A percentile compares a stretch with the other conserved stretches of the same genome.
These are phyloP conservation scores for Allantophomopsis lycopodina DNA, from an alignment of 2,329 filamentous ascomycete genomes.

Conservation along the genomic window DNA sequence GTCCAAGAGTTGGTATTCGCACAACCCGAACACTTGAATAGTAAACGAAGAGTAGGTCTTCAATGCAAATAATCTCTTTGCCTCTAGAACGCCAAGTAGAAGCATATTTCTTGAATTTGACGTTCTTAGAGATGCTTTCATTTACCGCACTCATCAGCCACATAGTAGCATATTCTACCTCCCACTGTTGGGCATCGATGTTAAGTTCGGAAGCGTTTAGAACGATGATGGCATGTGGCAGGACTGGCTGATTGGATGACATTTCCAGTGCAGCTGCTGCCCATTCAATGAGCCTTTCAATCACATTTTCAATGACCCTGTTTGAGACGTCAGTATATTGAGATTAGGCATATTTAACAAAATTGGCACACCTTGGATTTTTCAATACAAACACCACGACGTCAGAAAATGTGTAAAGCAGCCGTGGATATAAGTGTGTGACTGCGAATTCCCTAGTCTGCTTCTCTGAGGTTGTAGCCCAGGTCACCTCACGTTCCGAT, in stretches of 20 bases:
- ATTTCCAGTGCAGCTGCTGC: slow-evolving; percentile 34
- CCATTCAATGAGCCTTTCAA: slow-evolving; percentile 32
- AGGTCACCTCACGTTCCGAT: slow-evolving; percentile 4
- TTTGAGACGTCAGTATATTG: no score
- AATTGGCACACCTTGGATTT: slow-evolving; percentile 19
- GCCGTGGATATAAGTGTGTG: slow-evolving; percentile 25
- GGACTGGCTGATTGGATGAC: slow-evolving; percentile 37
- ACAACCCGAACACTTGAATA: slow-evolving; percentile 33
- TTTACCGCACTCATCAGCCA: slow-evolving; percentile 21
- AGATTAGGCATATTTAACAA: no score
- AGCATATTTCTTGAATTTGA: slow-evolving; percentile 23
- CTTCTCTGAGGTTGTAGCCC: slow-evolving; percentile 20
- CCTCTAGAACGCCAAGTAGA: slow-evolving; percentile 26
- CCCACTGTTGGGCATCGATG: slow-evolving; percentile 27
- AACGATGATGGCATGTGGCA: slow-evolving; percentile 39
- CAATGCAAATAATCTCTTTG: slow-evolving; percentile 25
- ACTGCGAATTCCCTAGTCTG: slow-evolving; percentile 24
- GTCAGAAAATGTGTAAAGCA: slow-evolving; percentile 31
- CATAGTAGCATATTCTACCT: slow-evolving; percentile 24
- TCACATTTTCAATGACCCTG: slow-evolving; percentile 25
- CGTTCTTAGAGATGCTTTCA: slow-evolving; percentile 19
- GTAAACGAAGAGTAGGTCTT: slow-evolving; percentile 32
- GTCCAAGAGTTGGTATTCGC: slow-evolving; percentile 29
- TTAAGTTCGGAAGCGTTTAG: slow-evolving; percentile 29
- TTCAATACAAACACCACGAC: slow-evolving; percentile 28